phyloP scores from a whole-genome alignment of 2,329 filamentous ascomycete genomes.

The Fusarium abutilonis region DNA sequence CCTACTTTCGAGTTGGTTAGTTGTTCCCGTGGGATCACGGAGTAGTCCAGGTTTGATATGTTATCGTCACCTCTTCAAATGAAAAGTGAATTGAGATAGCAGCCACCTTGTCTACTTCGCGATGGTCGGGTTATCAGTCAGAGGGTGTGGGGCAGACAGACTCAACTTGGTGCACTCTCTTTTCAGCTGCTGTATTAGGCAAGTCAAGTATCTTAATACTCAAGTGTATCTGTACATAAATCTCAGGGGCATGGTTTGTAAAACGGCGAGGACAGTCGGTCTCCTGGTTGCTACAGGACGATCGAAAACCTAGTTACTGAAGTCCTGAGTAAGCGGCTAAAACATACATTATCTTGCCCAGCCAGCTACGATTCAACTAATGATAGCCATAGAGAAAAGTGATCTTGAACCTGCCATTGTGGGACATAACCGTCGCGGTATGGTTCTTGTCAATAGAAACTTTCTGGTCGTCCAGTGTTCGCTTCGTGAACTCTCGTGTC shows the following conservation, averaged over 20 bases:
- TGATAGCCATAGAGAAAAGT: conserved; percentile 27
- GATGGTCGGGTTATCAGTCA: neutral
- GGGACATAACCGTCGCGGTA: conserved; percentile 31
- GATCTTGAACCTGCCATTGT: conserved; percentile 28
- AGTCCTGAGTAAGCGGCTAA: neutral
- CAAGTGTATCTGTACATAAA: neutral
- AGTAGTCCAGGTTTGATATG: too few relatives aligned
- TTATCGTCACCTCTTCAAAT: neutral
- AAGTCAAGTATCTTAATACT: neutral
- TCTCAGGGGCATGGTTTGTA: too few relatives aligned
- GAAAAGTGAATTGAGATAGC: neutral
- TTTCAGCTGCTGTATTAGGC: conserved; percentile 11
- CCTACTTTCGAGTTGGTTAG: too few relatives aligned
- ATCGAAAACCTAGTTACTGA: neutral
- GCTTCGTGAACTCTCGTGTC: conserved; percentile 25
- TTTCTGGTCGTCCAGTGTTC: conserved; percentile 2
- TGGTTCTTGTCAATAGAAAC: conserved; percentile 30
- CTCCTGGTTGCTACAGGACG: too few relatives aligned
- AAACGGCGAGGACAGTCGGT: too few relatives aligned
- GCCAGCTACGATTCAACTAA: neutral
- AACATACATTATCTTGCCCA: neutral
- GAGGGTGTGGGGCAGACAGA: neutral
- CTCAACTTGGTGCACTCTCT: conserved; percentile 6
- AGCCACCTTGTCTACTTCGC: neutral
- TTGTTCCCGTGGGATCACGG: too few relatives aligned